Evolutionary conservation across 2,329 filamentous ascomycete genomes (phyloP).

Genomic region (Botrytis pseudocinerea): DNA sequence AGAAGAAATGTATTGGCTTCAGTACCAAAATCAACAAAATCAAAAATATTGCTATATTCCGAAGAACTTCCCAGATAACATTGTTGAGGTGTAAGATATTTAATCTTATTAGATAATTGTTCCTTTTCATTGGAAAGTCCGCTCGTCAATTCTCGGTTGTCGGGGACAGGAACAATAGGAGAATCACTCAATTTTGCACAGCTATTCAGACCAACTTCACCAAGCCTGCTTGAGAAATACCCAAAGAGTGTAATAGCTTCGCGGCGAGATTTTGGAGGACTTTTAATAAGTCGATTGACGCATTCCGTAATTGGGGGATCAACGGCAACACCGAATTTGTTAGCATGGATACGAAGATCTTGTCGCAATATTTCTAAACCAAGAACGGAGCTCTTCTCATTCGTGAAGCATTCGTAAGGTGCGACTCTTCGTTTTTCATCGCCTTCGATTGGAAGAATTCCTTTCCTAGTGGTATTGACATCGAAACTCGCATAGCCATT

Average conservation of each 20-base stretch:
- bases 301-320: conserved; percentile 80
- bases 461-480: conserved; percentile 53
- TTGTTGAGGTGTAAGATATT: conserved; percentile 65
- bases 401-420: conserved; percentile 79
- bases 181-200: conserved; percentile 62
- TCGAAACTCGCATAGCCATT: conserved; percentile 73
- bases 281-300: conserved; percentile 68
- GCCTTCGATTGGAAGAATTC: conserved; percentile 73
- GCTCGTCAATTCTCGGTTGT: conserved; percentile 37
- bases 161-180: conserved; percentile 68
- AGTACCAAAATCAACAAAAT: conserved; percentile 91
- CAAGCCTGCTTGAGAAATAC: conserved; percentile 78
- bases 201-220: conserved; percentile 66
- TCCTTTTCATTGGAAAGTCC: conserved; percentile 44
- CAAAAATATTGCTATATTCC: conserved; percentile 85
- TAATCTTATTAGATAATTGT: conserved; percentile 42
- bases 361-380: conserved; percentile 76
- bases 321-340: conserved; percentile 79
- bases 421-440: conserved; percentile 64
- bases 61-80: conserved; percentile 76
- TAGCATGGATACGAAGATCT: conserved; percentile 77
- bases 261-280: conserved; percentile 65
- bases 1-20: conserved; percentile 87
- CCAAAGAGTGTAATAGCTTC: conserved; percentile 74
- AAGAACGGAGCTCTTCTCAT: conserved; percentile 72